Percentiles rank a stretch among this genome's conserved stretches.
phyloP scores from a whole-genome alignment of 1,284 basidiomycete species.

The Rhodotorula sp. region DNA sequence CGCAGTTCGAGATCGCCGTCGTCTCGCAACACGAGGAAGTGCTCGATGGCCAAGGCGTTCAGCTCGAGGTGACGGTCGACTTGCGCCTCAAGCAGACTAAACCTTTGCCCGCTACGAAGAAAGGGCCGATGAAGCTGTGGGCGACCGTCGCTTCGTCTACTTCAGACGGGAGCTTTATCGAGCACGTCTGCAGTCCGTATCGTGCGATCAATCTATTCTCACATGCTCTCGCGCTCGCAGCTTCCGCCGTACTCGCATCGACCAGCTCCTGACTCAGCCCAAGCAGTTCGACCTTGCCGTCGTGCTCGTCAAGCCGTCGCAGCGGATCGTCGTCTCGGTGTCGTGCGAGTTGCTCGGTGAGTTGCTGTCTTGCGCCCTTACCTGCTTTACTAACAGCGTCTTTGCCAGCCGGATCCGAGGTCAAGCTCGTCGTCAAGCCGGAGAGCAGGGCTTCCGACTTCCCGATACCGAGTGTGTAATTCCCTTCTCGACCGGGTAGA shows the following conservation, averaged over 20 bases:
- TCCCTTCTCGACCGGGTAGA: no score
- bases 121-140: conserved; percentile 23
- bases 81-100: conserved; percentile 31
- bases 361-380: conserved; percentile 27
- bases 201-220: neutral
- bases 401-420: conserved; percentile 31
- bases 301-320: conserved; percentile 43
- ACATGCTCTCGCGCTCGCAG: conserved; percentile 1
- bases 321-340: conserved; percentile 41
- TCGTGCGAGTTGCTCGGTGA: conserved; percentile 32
- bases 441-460: conserved; percentile 12
- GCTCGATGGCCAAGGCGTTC: conserved; percentile 22
- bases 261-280: conserved; percentile 17
- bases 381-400: conserved; percentile 22
- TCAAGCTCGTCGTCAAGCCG: conserved; percentile 22
- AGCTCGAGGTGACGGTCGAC: conserved; percentile 20
- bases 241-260: conserved; percentile 32
- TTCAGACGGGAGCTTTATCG: conserved; percentile 31
- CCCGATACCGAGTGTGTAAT: conserved; percentile 19
- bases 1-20: conserved; percentile 29
- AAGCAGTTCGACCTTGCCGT: conserved; percentile 43
- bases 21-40: conserved; percentile 10
- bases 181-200: conserved; percentile 4
- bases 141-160: conserved; percentile 26
- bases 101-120: conserved; percentile 20